Evolutionary conservation across 495 filamentous ascomycete genomes (phyloP), one percentile per base, ranked within the genome.

Genomic region (Aspergillus cristatus): DNA sequence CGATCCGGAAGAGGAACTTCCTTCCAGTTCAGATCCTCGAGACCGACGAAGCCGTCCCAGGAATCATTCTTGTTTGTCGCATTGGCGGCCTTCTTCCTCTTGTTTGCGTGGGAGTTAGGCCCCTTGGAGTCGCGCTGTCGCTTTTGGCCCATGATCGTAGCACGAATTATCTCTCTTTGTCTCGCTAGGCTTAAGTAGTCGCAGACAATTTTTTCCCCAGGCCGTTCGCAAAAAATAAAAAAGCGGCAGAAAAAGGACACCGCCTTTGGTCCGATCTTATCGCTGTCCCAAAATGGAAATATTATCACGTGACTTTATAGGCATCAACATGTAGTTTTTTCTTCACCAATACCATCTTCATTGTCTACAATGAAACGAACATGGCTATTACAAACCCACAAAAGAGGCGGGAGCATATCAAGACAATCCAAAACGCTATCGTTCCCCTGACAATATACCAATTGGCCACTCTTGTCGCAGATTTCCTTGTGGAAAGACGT

Each of bases 21-120:
- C 45, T 78, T 79, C 91, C 91, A 98, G 62, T 68, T 64, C 20
- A 97, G 70, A 13, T 79, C 71, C 45, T 91, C 78, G n/a, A 82
- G 37, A 4, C 47, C 54, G 41, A 63, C 48, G 35, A 58, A 28
- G 13, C 46, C 50, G 30, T 63, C 49, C 46, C 48, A 51, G 41
- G 41, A 38, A 38, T 37, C 38, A 31, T 58, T 29, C 38, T 53
- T 42, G 6, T 51, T 37, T 5, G 29, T 30, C 15, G 32, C 38
- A 18, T 28, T 34, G 12, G 22, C 49, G 10, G 44, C 47, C 57
- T 71, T 76, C 44, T 65, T 66, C 37, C 66, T 65, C 46, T 81
- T 82, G 26, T 66, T 67, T 1, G 61, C 48, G 16, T 62, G 28
- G 17, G 38, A 6, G 29, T 42, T 37, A 47, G 54, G 35, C 43